phyloP scores from a whole-genome alignment of 352 stramenopile genomes.

The Thalassiosira livingstoniorum region DNA sequence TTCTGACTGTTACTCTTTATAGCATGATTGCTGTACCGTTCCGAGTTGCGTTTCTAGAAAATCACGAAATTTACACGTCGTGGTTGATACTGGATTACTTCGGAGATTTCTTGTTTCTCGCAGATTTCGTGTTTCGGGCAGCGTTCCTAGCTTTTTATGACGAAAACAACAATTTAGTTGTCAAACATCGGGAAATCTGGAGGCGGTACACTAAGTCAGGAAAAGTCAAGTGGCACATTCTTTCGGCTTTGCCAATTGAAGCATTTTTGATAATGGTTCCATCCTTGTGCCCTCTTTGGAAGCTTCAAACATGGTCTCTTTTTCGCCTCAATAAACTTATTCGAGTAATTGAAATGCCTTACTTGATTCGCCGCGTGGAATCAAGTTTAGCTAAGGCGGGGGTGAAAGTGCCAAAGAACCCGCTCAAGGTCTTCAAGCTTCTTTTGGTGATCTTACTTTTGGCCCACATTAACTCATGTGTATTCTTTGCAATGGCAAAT shows the following conservation, averaged over 20 bases:
- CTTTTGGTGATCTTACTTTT: slow-evolving; percentile 65
- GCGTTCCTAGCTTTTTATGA: slow-evolving; percentile 68
- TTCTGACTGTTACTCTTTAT: slow-evolving; percentile 68
- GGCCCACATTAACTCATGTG: slow-evolving; percentile 67
- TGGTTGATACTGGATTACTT: slow-evolving; percentile 72
- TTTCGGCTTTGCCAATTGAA: slow-evolving; percentile 68
- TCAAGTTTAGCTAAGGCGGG: slow-evolving; percentile 48
- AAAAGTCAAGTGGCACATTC: slow-evolving; percentile 62
- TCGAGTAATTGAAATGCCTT: slow-evolving; percentile 59
- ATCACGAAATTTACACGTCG: slow-evolving; percentile 52
- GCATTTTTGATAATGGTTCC: slow-evolving; percentile 42
- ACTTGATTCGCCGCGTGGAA: slow-evolving; percentile 61
- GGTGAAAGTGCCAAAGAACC: slow-evolving; percentile 68
- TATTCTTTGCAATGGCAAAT: slow-evolving; percentile 75
- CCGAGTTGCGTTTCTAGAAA: slow-evolving; percentile 66
- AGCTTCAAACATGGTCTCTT: slow-evolving; percentile 66
- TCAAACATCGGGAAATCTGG: slow-evolving; percentile 53
- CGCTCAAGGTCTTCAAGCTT: slow-evolving; percentile 63
- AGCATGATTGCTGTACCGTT: slow-evolving; percentile 68
- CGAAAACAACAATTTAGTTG: slow-evolving; percentile 68
- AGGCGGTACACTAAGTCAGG: slow-evolving; percentile 52
- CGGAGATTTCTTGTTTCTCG: slow-evolving; percentile 67
- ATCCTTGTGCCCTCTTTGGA: slow-evolving; percentile 63
- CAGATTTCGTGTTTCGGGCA: slow-evolving; percentile 62
- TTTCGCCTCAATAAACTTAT: slow-evolving; percentile 70